Percentiles rank a stretch among this genome's conserved stretches.
Conservation (phyloP, 768 basidiomycete species). For the Kwoniella dendrophila region DNA sequence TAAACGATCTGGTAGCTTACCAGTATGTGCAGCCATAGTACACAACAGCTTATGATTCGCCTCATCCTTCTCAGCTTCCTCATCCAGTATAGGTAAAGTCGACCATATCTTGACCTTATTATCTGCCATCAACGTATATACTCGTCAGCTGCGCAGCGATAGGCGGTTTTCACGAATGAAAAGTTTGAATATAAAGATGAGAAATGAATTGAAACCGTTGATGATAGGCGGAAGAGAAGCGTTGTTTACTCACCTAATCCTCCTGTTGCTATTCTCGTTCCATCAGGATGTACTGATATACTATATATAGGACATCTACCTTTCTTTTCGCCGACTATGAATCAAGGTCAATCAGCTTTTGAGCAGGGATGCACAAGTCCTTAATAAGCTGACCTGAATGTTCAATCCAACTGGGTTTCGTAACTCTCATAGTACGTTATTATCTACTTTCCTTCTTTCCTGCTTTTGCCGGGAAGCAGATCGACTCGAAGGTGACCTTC, state of each 20-base stretch:
- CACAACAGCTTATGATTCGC: slow-evolving; percentile 81
- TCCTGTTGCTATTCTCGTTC: slow-evolving; percentile 94
- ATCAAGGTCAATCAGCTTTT: slow-evolving; percentile 2
- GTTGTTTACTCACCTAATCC: slow-evolving; percentile 63
- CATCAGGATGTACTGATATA: slow-evolving; percentile 91
- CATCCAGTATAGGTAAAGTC: slow-evolving; percentile 87
- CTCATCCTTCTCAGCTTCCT: slow-evolving; percentile 65
- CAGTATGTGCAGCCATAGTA: slow-evolving; percentile 90
- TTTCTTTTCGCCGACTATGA: slow-evolving; percentile 60
- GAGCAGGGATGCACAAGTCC: neutral
- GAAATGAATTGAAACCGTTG: neutral
- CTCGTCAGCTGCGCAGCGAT: neutral
- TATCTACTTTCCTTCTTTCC: too few species aligned
- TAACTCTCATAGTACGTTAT: slow-evolving; percentile 43
- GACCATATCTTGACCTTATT: slow-evolving; percentile 97
- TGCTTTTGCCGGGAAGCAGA: too few species aligned
- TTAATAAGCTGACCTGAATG: slow-evolving; percentile 46
- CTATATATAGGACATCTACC: slow-evolving; percentile 87
- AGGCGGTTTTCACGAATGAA: too few species aligned
- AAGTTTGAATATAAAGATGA: neutral
- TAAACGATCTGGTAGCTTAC: slow-evolving; percentile 54
- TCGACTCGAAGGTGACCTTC: too few species aligned
- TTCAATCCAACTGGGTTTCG: slow-evolving; percentile 53
- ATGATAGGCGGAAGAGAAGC: neutral
- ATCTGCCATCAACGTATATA: slow-evolving; percentile 59